These are phyloP conservation scores for Ophiobolus disseminans DNA, from an alignment of 2,329 filamentous ascomycete genomes.

Conservation along the genomic window DNA sequence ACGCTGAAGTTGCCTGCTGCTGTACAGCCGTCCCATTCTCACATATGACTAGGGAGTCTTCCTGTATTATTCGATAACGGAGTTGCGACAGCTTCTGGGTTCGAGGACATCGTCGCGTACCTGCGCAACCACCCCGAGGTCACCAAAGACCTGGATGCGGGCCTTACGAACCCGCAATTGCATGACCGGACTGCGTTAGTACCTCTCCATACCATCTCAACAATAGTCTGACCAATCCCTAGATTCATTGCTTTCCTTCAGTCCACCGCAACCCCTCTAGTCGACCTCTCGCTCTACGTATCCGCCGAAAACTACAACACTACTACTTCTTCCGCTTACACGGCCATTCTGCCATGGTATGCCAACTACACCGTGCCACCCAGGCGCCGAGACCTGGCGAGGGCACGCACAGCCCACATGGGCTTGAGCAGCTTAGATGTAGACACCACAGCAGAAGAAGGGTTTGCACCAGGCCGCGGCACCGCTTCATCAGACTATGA, in stretches of 20 bases:
- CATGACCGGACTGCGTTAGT: constrained; percentile 53
- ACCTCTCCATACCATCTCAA: background rate
- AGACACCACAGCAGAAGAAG: constrained; percentile 49
- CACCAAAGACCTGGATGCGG: constrained; percentile 37
- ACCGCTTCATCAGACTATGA: constrained; percentile 46
- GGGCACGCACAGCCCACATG: constrained; percentile 66
- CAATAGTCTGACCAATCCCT: background rate
- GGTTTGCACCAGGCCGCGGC: constrained; percentile 35
- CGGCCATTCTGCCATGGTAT: constrained; percentile 80
- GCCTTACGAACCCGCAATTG: constrained; percentile 38
- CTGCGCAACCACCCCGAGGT: constrained; percentile 49
- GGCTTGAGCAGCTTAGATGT: constrained; percentile 57
- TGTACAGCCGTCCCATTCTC: background rate
- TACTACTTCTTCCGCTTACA: constrained; percentile 81
- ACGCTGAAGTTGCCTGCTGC: constrained; percentile 14
- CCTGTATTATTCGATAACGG: constrained; percentile 64
- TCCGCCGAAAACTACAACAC: constrained; percentile 86
- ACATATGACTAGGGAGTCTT: constrained; percentile 57
- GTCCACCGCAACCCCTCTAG: constrained; percentile 75
- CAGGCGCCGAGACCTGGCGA: constrained; percentile 72
- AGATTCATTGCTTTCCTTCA: constrained; percentile 71
- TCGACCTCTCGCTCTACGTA: constrained; percentile 89
- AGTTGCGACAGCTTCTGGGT: constrained; percentile 64
- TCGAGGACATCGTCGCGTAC: constrained; percentile 66
- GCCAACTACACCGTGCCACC: constrained; percentile 86